These are phyloP conservation scores for Vigna hirtella DNA, from an alignment of 306 rosid species.

Conservation along the genomic window DNA sequence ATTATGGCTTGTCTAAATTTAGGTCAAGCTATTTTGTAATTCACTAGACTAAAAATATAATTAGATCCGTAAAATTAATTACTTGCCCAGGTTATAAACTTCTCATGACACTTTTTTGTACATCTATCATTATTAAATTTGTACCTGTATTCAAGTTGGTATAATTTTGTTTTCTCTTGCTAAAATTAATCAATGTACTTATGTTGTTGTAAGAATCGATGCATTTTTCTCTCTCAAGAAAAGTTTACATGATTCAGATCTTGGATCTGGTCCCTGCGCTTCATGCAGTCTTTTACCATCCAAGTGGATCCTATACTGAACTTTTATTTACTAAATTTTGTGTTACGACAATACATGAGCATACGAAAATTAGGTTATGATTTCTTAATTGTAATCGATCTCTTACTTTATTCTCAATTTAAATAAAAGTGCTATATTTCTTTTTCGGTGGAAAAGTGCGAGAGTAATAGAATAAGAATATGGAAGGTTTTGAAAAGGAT, in stretches of 20 bases:
- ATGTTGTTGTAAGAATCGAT: neutral
- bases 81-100: neutral
- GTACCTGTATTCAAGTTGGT: neutral
- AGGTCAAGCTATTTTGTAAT: neutral
- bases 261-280: constrained; percentile 27
- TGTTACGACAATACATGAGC: neutral
- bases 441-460: neutral
- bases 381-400: neutral
- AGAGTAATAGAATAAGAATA: neutral
- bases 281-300: neutral
- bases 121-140: neutral
- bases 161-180: neutral
- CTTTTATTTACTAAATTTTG: neutral
- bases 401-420: neutral
- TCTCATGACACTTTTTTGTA: neutral
- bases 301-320: neutral
- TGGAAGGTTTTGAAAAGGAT: neutral
- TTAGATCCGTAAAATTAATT: neutral
- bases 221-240: constrained; percentile 19
- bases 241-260: constrained; percentile 24
- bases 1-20: neutral
- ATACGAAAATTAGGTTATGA: neutral
- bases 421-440: neutral
- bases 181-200: neutral
- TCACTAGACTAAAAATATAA: neutral